These are phyloP conservation scores for Gyrodon lividus DNA, from an alignment of 768 basidiomycete species.

Conservation along the genomic window DNA sequence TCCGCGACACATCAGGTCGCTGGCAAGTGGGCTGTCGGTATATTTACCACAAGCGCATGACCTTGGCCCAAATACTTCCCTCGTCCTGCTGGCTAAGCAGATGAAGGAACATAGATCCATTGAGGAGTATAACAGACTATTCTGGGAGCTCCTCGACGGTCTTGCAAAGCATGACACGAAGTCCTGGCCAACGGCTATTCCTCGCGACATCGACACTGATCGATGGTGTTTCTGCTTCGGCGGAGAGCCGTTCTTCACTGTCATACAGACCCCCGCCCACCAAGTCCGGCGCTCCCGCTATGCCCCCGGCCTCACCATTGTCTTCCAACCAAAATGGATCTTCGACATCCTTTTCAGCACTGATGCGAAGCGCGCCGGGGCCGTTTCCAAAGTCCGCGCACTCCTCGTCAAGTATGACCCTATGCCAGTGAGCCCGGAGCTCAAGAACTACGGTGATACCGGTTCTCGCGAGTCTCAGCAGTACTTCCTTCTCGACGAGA, in stretches of 20 bases:
- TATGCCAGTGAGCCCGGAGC: conserved; percentile 20
- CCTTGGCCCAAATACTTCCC: conserved; percentile 21
- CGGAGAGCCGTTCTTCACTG: conserved; percentile 20
- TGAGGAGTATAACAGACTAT: conserved; percentile 18
- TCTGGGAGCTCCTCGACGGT: conserved; percentile 22
- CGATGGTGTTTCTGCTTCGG: conserved; percentile 23
- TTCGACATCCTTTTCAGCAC: conserved; percentile 22
- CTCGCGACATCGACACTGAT: conserved; percentile 22
- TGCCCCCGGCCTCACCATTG: conserved; percentile 20
- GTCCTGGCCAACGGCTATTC: conserved; percentile 14
- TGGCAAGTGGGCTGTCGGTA: conserved; percentile 12
- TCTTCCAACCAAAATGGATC: conserved; percentile 25
- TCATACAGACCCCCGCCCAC: conserved; percentile 21
- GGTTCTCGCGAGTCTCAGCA: conserved; percentile 22
- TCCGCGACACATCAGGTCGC: conserved; percentile 17
- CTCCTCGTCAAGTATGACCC: conserved; percentile 20
- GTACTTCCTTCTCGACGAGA: conserved; percentile 24
- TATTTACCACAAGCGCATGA: conserved; percentile 16
- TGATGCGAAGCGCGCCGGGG: conserved; percentile 18
- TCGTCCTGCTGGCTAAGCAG: conserved; percentile 20
- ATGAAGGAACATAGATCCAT: conserved; percentile 5
- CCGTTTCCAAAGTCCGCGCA: conserved; percentile 16
- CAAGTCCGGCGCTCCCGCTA: conserved; percentile 22
- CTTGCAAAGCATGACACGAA: conserved; percentile 16
- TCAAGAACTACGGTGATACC: conserved; percentile 22